Evolutionary conservation across 768 basidiomycete genomes (phyloP).

Genomic region (Suillus lakei): DNA sequence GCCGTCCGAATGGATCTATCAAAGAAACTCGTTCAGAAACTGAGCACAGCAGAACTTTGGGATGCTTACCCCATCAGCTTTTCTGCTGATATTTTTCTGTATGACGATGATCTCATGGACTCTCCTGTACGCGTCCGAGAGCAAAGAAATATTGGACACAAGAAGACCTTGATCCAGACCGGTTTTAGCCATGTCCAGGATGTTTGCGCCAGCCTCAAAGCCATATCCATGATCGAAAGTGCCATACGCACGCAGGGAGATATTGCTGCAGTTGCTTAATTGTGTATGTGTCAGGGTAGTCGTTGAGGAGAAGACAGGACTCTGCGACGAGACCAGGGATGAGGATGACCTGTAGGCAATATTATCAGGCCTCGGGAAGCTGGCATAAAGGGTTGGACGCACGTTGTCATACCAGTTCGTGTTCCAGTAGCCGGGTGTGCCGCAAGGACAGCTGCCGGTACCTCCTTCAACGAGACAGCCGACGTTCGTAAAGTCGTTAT

Average conservation of each 20-base stretch:
- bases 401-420: constrained; percentile 71
- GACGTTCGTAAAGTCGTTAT: constrained; percentile 56
- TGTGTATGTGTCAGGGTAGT: constrained; percentile 48
- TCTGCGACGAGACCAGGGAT: constrained; percentile 63
- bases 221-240: constrained; percentile 51
- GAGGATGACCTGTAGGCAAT: constrained; percentile 53
- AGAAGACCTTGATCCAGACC: constrained; percentile 55
- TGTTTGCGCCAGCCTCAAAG: constrained; percentile 66
- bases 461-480: constrained; percentile 64
- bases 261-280: constrained; percentile 49
- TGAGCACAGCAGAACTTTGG: neutral
- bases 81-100: constrained; percentile 39
- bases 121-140: constrained; percentile 53
- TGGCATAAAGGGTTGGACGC: constrained; percentile 13
- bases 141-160: constrained; percentile 44
- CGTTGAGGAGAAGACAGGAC: constrained; percentile 58
- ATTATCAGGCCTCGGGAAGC: neutral
- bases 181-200: constrained; percentile 66
- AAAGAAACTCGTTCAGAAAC: neutral
- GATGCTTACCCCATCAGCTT: constrained; percentile 62
- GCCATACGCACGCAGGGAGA: constrained; percentile 56
- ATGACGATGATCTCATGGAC: constrained; percentile 60
- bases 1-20: constrained; percentile 30
- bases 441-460: constrained; percentile 56
- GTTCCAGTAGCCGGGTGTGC: constrained; percentile 58